Evolutionary conservation across 2,329 filamentous ascomycete species (phyloP).

Genomic region (Chaetomium sp.): DNA sequence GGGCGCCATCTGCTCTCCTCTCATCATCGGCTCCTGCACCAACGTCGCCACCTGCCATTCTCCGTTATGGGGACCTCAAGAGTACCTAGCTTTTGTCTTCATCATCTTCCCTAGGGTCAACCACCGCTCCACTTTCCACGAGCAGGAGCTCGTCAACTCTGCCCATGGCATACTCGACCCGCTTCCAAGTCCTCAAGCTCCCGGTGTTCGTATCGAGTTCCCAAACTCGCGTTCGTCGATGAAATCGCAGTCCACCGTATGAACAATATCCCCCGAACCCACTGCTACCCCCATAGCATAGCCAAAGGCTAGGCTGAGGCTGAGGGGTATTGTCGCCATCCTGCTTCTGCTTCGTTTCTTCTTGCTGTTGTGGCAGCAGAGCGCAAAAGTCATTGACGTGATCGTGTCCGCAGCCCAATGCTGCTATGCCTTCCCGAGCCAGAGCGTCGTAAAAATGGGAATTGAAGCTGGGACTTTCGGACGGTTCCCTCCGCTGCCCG

Average conservation of each 20-base stretch:
- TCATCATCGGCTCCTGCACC: too few relatives aligned
- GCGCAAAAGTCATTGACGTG: constrained; percentile 11
- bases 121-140: constrained; percentile 8
- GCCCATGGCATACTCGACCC: constrained; percentile 9
- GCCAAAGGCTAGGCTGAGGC: background rate
- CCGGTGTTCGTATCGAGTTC: constrained; percentile 8
- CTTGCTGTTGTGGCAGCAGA: constrained; percentile 11
- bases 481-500: constrained; percentile 7
- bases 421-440: constrained; percentile 1
- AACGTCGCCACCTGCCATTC: too few relatives aligned
- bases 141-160: constrained; percentile 5
- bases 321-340: constrained; percentile 8
- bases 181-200: constrained; percentile 9
- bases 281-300: constrained; percentile 9
- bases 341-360: constrained; percentile 4
- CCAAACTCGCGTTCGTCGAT: constrained; percentile 6
- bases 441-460: constrained; percentile 10
- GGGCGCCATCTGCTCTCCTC: background rate
- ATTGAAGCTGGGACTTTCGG: constrained; percentile 8
- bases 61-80: too few relatives aligned
- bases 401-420: constrained; percentile 7
- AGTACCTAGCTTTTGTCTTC: too few relatives aligned
- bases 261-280: constrained; percentile 10
- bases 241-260: constrained; percentile 7
- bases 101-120: too few relatives aligned